These are phyloP conservation scores for Knufia petricola DNA, from an alignment of 2,329 filamentous ascomycete species.

Conservation along the genomic window DNA sequence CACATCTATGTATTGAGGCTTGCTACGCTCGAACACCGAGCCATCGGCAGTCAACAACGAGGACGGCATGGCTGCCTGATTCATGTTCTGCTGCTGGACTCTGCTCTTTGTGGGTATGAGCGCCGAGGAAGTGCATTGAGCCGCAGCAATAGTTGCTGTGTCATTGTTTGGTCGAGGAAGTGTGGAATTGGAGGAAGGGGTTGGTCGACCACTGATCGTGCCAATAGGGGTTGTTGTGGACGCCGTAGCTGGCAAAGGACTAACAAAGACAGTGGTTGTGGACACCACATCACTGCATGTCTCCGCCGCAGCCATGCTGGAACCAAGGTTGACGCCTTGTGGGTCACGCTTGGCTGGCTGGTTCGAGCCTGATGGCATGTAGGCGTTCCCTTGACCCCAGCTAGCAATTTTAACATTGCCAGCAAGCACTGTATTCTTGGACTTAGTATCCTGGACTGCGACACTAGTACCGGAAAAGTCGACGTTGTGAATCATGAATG, in stretches of 20 bases:
- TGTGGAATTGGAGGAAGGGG: slow-evolving; percentile 13
- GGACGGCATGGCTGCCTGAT: slow-evolving; percentile 52
- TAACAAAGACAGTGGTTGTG: slow-evolving; percentile 3
- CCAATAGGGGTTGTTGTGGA: background rate
- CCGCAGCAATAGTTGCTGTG: slow-evolving; percentile 11
- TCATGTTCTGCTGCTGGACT: slow-evolving; percentile 49
- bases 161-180: background rate
- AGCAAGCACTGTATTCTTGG: slow-evolving; percentile 46
- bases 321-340: slow-evolving; percentile 13
- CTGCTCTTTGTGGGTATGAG: slow-evolving; percentile 28
- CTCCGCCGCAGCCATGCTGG: slow-evolving; percentile 12
- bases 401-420: slow-evolving; percentile 60
- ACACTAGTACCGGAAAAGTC: slow-evolving; percentile 63
- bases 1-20: slow-evolving; percentile 74
- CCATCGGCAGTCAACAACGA: slow-evolving; percentile 56
- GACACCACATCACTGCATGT: slow-evolving; percentile 8
- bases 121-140: slow-evolving; percentile 11
- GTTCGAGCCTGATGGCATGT: slow-evolving; percentile 33
- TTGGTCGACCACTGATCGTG: background rate
- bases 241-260: slow-evolving; percentile 4
- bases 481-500: slow-evolving; percentile 79
- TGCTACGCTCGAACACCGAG: slow-evolving; percentile 69
- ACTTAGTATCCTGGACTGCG: slow-evolving; percentile 46
- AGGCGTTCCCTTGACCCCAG: slow-evolving; percentile 73
- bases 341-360: slow-evolving; percentile 11